Evolutionary conservation across 1,284 basidiomycete species (phyloP).

Genomic region (Salmacisia buchloeana): DNA sequence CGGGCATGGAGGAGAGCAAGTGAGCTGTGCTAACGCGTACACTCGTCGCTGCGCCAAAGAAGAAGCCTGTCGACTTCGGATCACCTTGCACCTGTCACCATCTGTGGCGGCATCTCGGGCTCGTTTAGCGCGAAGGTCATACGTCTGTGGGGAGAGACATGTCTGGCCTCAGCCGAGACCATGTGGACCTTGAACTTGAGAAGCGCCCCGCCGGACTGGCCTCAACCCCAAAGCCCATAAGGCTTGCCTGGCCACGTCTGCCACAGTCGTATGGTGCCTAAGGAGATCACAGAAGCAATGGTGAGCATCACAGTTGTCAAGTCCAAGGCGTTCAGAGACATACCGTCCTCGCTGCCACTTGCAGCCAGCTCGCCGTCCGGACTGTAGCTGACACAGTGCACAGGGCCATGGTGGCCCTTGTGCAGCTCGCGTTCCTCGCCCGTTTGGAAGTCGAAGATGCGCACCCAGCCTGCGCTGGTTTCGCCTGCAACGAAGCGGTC

Average conservation of each 20-base stretch:
- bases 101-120: too few species aligned
- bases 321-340: neutral
- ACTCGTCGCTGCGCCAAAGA: too few species aligned
- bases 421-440: slow-evolving; percentile 83
- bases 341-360: slow-evolving; percentile 72
- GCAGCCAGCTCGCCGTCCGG: slow-evolving; percentile 99
- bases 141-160: neutral
- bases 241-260: slow-evolving; percentile 86
- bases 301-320: neutral
- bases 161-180: neutral
- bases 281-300: too few species aligned
- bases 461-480: slow-evolving; percentile 86
- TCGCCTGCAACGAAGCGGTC: slow-evolving; percentile 92
- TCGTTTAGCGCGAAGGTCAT: too few species aligned
- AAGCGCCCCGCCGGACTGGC: neutral
- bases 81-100: too few species aligned
- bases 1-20: too few species aligned
- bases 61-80: too few species aligned
- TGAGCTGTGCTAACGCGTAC: too few species aligned
- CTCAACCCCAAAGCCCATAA: slow-evolving; percentile 74
- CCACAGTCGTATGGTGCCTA: slow-evolving; percentile 89
- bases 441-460: slow-evolving; percentile 78
- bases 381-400: slow-evolving; percentile 85
- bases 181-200: neutral
- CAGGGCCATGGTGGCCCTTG: slow-evolving; percentile 96